Percentiles rank a stretch among this genome's conserved stretches.
These are phyloP conservation scores for Ogataea angusta DNA, from an alignment of 805 yeast species.

Conservation along the genomic window DNA sequence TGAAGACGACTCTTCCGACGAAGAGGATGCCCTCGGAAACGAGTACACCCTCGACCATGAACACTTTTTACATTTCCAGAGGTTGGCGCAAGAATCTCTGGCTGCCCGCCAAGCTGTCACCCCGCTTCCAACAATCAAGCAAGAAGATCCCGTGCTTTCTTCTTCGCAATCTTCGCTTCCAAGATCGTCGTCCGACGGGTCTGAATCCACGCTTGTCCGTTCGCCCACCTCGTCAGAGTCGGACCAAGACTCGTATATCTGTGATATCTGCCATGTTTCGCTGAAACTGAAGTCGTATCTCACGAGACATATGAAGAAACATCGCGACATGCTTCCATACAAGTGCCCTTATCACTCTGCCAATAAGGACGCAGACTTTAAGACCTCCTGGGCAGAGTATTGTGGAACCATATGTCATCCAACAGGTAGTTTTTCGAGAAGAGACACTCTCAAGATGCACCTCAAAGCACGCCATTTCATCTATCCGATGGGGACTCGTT, in stretches of 20 bases:
- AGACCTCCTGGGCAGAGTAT: constrained; percentile 2
- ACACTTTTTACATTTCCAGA: constrained; percentile 13
- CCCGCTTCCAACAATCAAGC: neutral
- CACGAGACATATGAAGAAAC: constrained; percentile 55
- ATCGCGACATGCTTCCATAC: constrained; percentile 48
- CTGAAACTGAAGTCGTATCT: constrained; percentile 53
- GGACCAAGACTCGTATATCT: constrained; percentile 32
- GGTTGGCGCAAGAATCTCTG: constrained; percentile 2
- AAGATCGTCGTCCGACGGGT: neutral
- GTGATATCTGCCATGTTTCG: constrained; percentile 46
- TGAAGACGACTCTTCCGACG: constrained; percentile 15
- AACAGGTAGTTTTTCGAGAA: constrained; percentile 55
- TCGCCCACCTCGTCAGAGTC: neutral
- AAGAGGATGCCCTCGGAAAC: constrained; percentile 13
- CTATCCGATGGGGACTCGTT: constrained; percentile 53
- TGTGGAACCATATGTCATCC: constrained; percentile 46
- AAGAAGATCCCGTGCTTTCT: neutral
- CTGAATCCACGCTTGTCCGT: neutral
- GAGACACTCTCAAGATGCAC: constrained; percentile 59
- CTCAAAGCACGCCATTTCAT: constrained; percentile 54
- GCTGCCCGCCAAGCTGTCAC: neutral
- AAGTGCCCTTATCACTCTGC: constrained; percentile 48
- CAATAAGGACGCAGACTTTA: neutral
- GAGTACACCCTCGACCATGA: constrained; percentile 28
- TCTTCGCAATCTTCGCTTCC: neutral